These are phyloP conservation scores for Salix koriyanagi DNA, from an alignment of 345 rosid species.

Conservation along the genomic window DNA sequence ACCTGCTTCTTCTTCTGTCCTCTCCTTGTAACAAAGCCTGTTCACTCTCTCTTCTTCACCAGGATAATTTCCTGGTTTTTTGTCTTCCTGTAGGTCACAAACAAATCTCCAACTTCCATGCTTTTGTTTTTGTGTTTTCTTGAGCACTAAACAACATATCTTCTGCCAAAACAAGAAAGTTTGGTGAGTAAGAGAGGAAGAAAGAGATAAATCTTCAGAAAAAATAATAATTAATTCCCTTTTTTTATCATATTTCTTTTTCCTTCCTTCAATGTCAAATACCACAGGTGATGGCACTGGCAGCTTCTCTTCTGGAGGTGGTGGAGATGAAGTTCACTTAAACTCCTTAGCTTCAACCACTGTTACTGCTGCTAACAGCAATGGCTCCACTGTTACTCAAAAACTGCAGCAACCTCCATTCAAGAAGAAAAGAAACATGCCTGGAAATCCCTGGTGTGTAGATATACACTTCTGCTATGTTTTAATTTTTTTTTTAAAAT, in stretches of 20 bases:
- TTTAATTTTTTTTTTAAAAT: background rate
- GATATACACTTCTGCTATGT: background rate
- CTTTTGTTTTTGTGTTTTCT: background rate
- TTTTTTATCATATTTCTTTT: background rate
- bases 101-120: slow-evolving; percentile 21
- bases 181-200: slow-evolving; percentile 17
- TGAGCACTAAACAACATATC: background rate
- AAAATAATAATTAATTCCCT: background rate
- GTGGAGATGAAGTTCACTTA: slow-evolving; percentile 22
- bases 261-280: slow-evolving; percentile 35
- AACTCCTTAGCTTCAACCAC: slow-evolving; percentile 24
- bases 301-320: slow-evolving; percentile 36
- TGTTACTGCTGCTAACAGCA: slow-evolving; percentile 11
- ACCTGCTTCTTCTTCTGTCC: slow-evolving; percentile 6
- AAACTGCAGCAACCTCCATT: slow-evolving; percentile 8
- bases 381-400: slow-evolving; percentile 24
- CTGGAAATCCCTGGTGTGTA: slow-evolving; percentile 44
- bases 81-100: slow-evolving; percentile 27
- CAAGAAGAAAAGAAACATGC: slow-evolving; percentile 42
- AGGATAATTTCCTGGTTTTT: slow-evolving; percentile 35
- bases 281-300: slow-evolving; percentile 24
- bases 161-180: slow-evolving; percentile 13
- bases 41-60: slow-evolving; percentile 1
- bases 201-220: slow-evolving; percentile 11
- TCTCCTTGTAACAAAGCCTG: slow-evolving; percentile 3